These are phyloP conservation scores for Trypethelium eluteriae DNA, from an alignment of 495 filamentous ascomycete species.

Conservation along the genomic window DNA sequence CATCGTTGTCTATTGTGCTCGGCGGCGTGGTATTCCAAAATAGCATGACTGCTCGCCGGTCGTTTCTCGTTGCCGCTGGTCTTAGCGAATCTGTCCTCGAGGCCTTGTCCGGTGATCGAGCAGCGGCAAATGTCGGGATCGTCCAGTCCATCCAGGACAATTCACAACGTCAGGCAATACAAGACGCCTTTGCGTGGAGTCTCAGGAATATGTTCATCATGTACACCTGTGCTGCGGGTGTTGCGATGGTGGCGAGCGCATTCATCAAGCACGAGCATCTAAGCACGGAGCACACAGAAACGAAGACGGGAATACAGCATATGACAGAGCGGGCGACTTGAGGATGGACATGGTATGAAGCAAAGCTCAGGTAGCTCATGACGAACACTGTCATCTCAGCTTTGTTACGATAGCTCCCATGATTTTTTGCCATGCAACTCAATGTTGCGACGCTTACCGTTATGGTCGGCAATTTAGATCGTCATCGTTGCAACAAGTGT, in stretches of 20 bases:
- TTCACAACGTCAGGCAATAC: slow-evolving; percentile 41
- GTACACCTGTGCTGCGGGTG: slow-evolving; percentile 47
- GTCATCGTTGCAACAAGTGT: too few species aligned
- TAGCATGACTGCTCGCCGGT: slow-evolving; percentile 43
- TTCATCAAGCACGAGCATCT: slow-evolving; percentile 49
- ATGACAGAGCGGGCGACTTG: too few species aligned
- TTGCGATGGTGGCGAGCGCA: slow-evolving; percentile 44
- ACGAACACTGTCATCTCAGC: too few species aligned
- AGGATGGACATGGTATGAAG: too few species aligned
- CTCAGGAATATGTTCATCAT: slow-evolving; percentile 56
- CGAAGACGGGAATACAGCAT: slow-evolving; percentile 40
- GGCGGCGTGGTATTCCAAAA: slow-evolving; percentile 45
- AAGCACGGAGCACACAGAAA: slow-evolving; percentile 55
- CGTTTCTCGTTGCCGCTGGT: slow-evolving; percentile 41
- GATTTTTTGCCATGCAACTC: too few species aligned
- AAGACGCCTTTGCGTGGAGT: slow-evolving; percentile 52
- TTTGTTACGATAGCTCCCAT: too few species aligned
- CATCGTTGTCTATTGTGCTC: slow-evolving; percentile 31
- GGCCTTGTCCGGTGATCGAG: slow-evolving; percentile 42
- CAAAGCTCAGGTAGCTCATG: too few species aligned
- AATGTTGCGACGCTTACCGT: too few species aligned
- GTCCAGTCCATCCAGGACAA: slow-evolving; percentile 41
- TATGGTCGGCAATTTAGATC: too few species aligned
- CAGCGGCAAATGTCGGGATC: slow-evolving; percentile 46
- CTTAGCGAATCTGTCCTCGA: slow-evolving; percentile 36